Evolutionary conservation across 164 flowering plant species (phyloP).

Genomic region (Sedum album): DNA sequence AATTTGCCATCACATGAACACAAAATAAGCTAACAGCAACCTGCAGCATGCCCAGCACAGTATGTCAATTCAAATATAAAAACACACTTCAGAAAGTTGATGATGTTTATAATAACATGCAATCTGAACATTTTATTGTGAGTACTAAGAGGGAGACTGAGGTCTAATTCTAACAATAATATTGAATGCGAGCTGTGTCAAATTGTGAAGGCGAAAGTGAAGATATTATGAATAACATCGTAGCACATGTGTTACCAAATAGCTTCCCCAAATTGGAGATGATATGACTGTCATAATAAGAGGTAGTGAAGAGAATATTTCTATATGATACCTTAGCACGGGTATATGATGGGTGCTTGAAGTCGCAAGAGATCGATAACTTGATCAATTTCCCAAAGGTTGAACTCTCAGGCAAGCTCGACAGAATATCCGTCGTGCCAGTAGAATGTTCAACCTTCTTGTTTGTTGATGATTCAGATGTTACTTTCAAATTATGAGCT

Average conservation of each 20-base stretch:
- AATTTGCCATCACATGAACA: conserved; percentile 52
- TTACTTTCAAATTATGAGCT: conserved; percentile 29
- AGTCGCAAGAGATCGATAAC: conserved; percentile 41
- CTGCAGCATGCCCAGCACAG: conserved; percentile 26
- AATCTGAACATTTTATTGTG: too few relatives aligned
- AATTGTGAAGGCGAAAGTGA: too few relatives aligned
- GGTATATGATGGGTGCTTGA: conserved; percentile 25
- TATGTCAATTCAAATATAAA: not conserved
- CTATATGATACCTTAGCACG: conserved; percentile 47
- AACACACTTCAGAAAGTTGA: too few relatives aligned
- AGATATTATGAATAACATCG: too few relatives aligned
- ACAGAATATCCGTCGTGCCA: conserved; percentile 22
- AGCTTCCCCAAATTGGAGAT: too few relatives aligned
- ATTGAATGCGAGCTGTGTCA: too few relatives aligned
- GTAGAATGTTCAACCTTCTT: conserved; percentile 12
- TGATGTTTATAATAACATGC: too few relatives aligned
- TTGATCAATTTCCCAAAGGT: conserved; percentile 42
- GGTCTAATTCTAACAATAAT: too few relatives aligned
- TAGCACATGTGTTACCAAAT: too few relatives aligned
- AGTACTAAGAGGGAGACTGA: too few relatives aligned
- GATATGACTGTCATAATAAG: too few relatives aligned
- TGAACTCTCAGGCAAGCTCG: conserved; percentile 43
- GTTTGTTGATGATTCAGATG: conserved; percentile 19
- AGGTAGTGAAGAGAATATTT: not conserved
- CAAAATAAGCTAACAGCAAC: conserved; percentile 45